These are phyloP conservation scores for Camelina sativa DNA, from an alignment of 345 rosid genomes.

Conservation along the genomic window DNA sequence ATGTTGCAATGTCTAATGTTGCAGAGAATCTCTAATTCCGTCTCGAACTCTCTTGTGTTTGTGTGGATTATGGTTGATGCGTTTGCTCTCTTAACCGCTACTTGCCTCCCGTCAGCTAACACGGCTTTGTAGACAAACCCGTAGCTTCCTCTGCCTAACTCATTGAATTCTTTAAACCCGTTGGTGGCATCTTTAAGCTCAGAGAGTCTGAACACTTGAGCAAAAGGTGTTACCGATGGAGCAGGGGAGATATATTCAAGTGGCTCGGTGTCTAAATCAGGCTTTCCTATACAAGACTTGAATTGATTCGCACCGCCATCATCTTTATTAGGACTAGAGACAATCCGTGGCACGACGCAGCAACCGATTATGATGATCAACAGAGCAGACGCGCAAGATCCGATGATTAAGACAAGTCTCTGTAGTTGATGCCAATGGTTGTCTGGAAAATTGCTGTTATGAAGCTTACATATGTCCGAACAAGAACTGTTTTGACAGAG, in stretches of 20 bases:
- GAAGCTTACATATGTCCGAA: conserved; percentile 62
- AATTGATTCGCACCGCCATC: conserved; percentile 51
- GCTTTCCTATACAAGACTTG: conserved; percentile 64
- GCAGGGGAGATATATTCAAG: conserved; percentile 45
- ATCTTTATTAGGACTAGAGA: conserved; percentile 48
- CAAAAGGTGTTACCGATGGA: conserved; percentile 53
- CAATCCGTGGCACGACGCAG: conserved; percentile 54
- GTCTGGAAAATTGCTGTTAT: conserved; percentile 47
- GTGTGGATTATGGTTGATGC: conserved; percentile 93
- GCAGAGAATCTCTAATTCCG: conserved; percentile 77
- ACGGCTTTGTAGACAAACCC: conserved; percentile 92
- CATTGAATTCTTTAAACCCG: conserved; percentile 94
- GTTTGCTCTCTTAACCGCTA: conserved; percentile 90
- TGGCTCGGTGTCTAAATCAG: conserved; percentile 53
- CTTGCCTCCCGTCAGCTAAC: conserved; percentile 79
- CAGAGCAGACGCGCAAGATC: conserved; percentile 52
- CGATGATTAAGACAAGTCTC: conserved; percentile 52
- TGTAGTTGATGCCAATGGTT: conserved; percentile 57
- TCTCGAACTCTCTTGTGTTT: conserved; percentile 77
- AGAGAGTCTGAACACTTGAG: conserved; percentile 80
- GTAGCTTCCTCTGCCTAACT: conserved; percentile 87
- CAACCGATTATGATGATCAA: conserved; percentile 55
- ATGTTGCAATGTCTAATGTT: conserved; percentile 74
- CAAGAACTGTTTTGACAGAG: conserved; percentile 96
- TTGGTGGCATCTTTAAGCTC: conserved; percentile 93